phyloP scores from a whole-genome alignment of 441 rosid genomes.

The Adansonia grandidieri region DNA sequence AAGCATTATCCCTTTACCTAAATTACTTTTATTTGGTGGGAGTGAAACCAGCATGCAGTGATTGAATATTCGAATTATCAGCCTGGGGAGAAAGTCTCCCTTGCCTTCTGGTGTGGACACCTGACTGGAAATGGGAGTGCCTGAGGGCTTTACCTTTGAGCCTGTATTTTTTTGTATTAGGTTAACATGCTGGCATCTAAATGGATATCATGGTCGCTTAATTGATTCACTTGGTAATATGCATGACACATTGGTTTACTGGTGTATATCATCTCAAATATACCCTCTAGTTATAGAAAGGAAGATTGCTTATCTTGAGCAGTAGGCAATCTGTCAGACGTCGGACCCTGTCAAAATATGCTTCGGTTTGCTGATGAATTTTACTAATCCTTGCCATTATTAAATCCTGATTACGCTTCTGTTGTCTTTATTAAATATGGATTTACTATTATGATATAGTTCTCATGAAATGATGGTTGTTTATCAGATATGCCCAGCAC shows the following conservation, averaged over 20 bases:
- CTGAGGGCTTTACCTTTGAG: background rate
- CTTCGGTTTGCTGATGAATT: background rate
- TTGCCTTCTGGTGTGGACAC: background rate
- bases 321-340: background rate
- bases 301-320: background rate
- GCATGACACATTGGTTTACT: background rate
- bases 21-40: background rate
- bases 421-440: constrained; percentile 11
- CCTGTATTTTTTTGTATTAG: background rate
- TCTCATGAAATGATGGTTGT: constrained; percentile 30
- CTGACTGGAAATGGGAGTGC: background rate
- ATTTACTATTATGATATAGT: constrained; percentile 8
- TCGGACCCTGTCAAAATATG: background rate
- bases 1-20: background rate
- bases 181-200: background rate
- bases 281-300: background rate
- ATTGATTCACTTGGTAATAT: background rate
- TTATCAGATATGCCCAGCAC: constrained; percentile 89
- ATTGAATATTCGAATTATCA: background rate
- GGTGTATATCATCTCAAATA: background rate
- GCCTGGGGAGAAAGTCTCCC: background rate
- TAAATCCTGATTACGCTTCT: background rate
- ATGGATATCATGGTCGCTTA: background rate
- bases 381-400: background rate
- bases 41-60: background rate